These are phyloP conservation scores for Aphanomyces cochlioides DNA, from an alignment of 352 stramenopile species.

Conservation along the genomic window DNA sequence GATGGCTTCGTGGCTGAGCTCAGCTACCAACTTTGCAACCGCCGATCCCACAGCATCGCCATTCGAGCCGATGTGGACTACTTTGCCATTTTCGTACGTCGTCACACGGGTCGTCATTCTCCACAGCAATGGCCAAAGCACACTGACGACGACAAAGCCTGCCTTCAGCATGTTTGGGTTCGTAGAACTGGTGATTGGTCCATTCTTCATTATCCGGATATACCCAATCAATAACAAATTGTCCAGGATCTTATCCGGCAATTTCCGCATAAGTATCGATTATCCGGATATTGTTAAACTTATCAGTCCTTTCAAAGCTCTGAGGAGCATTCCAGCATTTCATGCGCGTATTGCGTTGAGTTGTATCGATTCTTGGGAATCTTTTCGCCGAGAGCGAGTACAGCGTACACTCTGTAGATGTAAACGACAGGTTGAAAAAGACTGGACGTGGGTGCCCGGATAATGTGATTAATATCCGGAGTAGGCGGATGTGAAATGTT, in stretches of 20 bases:
- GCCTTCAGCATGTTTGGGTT: background rate
- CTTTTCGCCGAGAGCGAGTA: too few species aligned
- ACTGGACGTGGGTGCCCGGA: too few species aligned
- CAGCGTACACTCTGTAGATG: too few species aligned
- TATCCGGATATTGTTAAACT: background rate
- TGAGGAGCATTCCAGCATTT: too few species aligned
- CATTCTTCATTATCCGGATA: slow-evolving; percentile 3
- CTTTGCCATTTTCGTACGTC: slow-evolving; percentile 38
- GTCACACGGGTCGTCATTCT: slow-evolving; percentile 21
- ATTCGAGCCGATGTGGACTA: slow-evolving; percentile 51
- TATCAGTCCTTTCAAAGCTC: background rate
- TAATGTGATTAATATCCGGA: too few species aligned
- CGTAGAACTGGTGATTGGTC: background rate
- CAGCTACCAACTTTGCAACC: slow-evolving; percentile 59
- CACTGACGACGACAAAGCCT: slow-evolving; percentile 3
- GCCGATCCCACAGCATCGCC: slow-evolving; percentile 56
- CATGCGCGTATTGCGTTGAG: too few species aligned
- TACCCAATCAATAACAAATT: background rate
- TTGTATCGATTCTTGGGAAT: too few species aligned
- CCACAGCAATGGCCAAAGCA: background rate
- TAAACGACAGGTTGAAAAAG: too few species aligned
- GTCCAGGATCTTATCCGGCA: too few species aligned
- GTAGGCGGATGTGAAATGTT: too few species aligned
- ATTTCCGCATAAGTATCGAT: background rate
- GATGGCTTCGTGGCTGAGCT: slow-evolving; percentile 65